Evolutionary conservation across 202 grass and related monocot species (phyloP).

Genomic region (Hordeum pubiflorum): DNA sequence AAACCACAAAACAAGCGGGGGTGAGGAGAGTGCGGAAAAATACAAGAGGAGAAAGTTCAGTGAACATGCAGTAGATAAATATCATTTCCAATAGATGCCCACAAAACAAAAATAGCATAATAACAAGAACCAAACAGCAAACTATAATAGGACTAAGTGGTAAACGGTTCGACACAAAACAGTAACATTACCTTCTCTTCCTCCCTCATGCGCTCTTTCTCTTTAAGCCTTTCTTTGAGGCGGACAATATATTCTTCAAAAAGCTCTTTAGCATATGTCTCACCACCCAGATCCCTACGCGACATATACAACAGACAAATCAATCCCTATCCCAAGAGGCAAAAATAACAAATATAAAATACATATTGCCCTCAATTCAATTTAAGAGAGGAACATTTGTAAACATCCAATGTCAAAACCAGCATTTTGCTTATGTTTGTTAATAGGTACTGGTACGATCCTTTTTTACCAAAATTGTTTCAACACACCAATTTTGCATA

Average conservation of each 20-base stretch:
- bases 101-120: background rate
- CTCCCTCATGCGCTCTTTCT: constrained; percentile 87
- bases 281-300: constrained; percentile 57
- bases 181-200: constrained; percentile 75
- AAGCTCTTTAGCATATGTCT: constrained; percentile 64
- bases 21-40: background rate
- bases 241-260: constrained; percentile 76
- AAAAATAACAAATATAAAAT: constrained; percentile 18
- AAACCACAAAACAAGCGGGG: background rate
- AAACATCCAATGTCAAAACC: background rate
- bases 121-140: background rate
- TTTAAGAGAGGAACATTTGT: background rate
- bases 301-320: constrained; percentile 22
- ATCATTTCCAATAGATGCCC: background rate
- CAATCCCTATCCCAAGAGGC: background rate
- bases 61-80: background rate
- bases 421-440: background rate
- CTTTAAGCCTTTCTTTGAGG: constrained; percentile 87
- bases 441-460: background rate
- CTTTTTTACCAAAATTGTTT: background rate
- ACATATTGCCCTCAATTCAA: background rate
- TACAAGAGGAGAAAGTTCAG: background rate
- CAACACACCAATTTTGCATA: background rate
- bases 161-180: background rate
- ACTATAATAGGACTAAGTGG: background rate